phyloP scores from a whole-genome alignment of 306 rosid species.

The Mimosa pudica region DNA sequence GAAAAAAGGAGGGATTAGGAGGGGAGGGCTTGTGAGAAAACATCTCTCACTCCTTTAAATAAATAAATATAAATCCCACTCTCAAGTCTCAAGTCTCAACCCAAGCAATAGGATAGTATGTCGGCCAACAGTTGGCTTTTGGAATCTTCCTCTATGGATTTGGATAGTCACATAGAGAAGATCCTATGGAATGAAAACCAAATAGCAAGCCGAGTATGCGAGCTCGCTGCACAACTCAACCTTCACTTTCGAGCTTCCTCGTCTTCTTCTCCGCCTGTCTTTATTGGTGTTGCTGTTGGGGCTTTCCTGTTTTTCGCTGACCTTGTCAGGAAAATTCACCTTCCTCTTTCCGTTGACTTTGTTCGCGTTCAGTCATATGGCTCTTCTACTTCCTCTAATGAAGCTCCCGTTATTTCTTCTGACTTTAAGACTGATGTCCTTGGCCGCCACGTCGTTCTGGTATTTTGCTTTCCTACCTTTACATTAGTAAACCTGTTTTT shows the following conservation, averaged over 20 bases:
- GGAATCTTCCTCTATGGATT: neutral
- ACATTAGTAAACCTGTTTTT: neutral
- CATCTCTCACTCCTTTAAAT: too few species aligned
- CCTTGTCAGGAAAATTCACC: conserved; percentile 63
- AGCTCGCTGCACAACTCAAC: conserved; percentile 64
- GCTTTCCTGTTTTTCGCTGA: conserved; percentile 84
- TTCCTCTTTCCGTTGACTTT: conserved; percentile 68
- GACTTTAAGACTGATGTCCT: conserved; percentile 66
- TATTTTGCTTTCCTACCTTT: conserved; percentile 16
- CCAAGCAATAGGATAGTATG: too few species aligned
- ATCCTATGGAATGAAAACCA: conserved; percentile 70
- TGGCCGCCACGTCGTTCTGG: conserved; percentile 77
- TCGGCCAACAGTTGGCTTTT: too few species aligned
- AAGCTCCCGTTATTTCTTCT: conserved; percentile 59
- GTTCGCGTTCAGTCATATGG: conserved; percentile 81
- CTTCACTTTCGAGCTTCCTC: conserved; percentile 35
- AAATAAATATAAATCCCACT: too few species aligned
- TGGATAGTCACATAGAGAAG: conserved; percentile 51
- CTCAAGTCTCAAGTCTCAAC: too few species aligned
- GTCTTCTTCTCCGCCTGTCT: conserved; percentile 46
- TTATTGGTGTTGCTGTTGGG: conserved; percentile 89
- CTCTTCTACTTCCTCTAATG: conserved; percentile 60
- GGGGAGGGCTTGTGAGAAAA: too few species aligned
- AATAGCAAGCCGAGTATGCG: conserved; percentile 65
- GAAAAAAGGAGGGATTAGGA: too few species aligned